These are phyloP conservation scores for Beauveria caledonica DNA, from an alignment of 2,329 filamentous ascomycete genomes.

Conservation along the genomic window DNA sequence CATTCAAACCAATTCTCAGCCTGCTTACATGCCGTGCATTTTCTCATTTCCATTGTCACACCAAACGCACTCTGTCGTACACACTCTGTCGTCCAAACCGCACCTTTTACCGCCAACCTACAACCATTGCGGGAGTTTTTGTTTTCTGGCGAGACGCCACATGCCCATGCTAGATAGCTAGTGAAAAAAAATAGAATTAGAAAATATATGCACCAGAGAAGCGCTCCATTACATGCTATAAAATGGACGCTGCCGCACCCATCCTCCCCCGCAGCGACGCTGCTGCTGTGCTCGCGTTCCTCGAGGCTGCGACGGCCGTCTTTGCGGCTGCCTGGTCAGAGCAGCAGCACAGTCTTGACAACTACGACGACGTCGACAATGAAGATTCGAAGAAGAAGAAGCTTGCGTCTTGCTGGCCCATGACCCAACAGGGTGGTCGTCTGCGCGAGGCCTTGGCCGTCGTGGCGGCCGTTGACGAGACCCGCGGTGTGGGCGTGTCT, in stretches of 20 bases:
- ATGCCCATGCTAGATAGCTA: background rate
- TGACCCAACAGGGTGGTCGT: background rate
- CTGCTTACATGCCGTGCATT: background rate
- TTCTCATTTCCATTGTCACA: background rate
- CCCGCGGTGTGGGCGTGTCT: background rate
- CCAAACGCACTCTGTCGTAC: background rate
- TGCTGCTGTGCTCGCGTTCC: constrained; percentile 15
- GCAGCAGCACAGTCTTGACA: background rate
- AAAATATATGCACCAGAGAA: background rate
- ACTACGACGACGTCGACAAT: background rate
- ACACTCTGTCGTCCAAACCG: background rate
- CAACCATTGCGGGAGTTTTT: background rate
- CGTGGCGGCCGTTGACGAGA: background rate
- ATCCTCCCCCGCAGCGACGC: background rate
- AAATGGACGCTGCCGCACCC: constrained; percentile 21
- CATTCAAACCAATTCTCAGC: background rate
- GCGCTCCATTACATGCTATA: constrained; percentile 24
- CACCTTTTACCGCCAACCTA: background rate
- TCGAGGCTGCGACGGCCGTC: constrained; percentile 14
- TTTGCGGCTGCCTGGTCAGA: constrained; percentile 9
- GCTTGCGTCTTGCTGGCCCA: background rate
- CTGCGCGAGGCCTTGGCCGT: background rate
- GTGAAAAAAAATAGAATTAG: background rate
- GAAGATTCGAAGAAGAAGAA: background rate
- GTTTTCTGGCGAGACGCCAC: background rate